Percentiles rank a stretch among this genome's conserved stretches.
Evolutionary conservation across 2,329 filamentous ascomycete genomes (phyloP).

Genomic region (Colletotrichum orbiculare): DNA sequence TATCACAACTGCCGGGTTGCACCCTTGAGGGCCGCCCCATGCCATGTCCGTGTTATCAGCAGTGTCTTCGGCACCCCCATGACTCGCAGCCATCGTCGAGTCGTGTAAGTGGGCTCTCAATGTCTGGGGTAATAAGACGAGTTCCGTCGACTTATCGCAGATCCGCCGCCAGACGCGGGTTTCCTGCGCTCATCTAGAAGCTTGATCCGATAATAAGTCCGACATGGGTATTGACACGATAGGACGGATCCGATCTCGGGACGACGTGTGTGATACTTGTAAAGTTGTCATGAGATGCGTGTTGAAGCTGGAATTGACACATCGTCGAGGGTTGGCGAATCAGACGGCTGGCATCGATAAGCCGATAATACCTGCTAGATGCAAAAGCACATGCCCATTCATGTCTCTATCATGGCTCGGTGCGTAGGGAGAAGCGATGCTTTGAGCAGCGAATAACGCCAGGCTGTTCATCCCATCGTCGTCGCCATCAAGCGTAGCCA

Average conservation of each 20-base stretch:
- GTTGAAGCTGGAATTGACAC: constrained; percentile 10
- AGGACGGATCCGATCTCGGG: background rate
- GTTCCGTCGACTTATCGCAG: constrained; percentile 4
- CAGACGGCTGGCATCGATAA: constrained; percentile 30
- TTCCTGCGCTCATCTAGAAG: background rate
- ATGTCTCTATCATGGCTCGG: background rate
- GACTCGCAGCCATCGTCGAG: constrained; percentile 26
- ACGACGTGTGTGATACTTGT: background rate
- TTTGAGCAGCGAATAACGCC: background rate
- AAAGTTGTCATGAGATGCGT: background rate
- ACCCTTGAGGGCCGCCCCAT: background rate
- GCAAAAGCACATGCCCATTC: background rate
- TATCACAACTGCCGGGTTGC: constrained; percentile 2
- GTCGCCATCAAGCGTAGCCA: constrained; percentile 1
- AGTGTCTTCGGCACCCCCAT: background rate
- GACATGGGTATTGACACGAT: too few species aligned
- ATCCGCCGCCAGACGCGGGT: constrained; percentile 4
- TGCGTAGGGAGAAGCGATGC: background rate
- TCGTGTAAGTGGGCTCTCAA: constrained; percentile 24
- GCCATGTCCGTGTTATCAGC: constrained; percentile 14
- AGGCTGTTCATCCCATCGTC: constrained; percentile 28
- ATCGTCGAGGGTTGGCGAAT: constrained; percentile 7
- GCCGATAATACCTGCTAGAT: constrained; percentile 13
- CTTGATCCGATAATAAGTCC: too few species aligned
- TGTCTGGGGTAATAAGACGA: constrained; percentile 10